Percentiles rank a stretch among this genome's conserved stretches.
phyloP scores from a whole-genome alignment of 495 filamentous ascomycete species.

The Parathielavia appendiculata region DNA sequence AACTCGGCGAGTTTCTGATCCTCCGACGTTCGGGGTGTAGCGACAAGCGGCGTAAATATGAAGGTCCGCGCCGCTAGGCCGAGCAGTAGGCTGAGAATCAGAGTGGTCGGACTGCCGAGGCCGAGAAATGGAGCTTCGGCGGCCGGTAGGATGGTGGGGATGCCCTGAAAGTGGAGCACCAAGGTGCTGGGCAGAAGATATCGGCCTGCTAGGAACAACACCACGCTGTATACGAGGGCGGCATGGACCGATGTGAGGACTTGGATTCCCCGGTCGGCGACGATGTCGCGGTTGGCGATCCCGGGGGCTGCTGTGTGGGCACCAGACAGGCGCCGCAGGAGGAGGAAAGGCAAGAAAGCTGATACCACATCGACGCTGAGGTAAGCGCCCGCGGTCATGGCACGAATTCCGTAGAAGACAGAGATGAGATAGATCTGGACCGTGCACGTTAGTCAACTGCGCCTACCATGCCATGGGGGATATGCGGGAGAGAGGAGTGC shows the following conservation, averaged over 20 bases:
- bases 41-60: conserved; percentile 65
- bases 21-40: conserved; percentile 38
- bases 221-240: conserved; percentile 60
- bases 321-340: conserved; percentile 59
- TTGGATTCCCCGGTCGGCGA: conserved; percentile 59
- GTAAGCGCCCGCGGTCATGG: conserved; percentile 50
- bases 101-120: conserved; percentile 49
- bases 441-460: conserved; percentile 21
- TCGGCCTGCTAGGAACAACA: conserved; percentile 57
- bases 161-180: conserved; percentile 61
- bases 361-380: conserved; percentile 61
- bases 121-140: conserved; percentile 53
- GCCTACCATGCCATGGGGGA: conserved; percentile 13
- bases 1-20: conserved; percentile 40
- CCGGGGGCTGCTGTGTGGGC: conserved; percentile 55
- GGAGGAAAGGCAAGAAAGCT: conserved; percentile 62
- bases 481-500: no score
- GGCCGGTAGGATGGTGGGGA: conserved; percentile 59
- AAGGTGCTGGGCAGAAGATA: conserved; percentile 63
- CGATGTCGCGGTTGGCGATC: conserved; percentile 62
- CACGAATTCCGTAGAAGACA: conserved; percentile 66
- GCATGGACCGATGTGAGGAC: conserved; percentile 60
- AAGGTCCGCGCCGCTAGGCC: conserved; percentile 66
- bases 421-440: conserved; percentile 59
- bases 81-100: conserved; percentile 34